A percentile compares a stretch with the other conserved stretches of the same genome.
Conservation (phyloP, 768 basidiomycete species). For the Rhodocollybia butyracea region DNA sequence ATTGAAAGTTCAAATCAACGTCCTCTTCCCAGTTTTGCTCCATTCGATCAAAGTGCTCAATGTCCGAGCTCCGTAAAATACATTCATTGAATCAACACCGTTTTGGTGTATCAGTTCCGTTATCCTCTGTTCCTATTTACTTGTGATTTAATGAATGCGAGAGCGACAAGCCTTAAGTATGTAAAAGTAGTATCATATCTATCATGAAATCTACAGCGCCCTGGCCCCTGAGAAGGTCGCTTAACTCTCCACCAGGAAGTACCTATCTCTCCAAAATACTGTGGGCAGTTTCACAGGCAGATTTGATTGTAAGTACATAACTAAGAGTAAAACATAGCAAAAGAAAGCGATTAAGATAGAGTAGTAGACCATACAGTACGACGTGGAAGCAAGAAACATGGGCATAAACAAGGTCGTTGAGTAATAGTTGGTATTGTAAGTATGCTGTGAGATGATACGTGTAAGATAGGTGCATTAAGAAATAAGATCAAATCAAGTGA, state of each 20-base stretch:
- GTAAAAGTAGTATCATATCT: background rate
- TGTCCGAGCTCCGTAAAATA: background rate
- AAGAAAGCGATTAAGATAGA: conserved; percentile 3
- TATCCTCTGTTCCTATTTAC: background rate
- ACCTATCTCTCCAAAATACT: too few species aligned
- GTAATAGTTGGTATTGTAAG: too few species aligned
- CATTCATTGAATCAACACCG: background rate
- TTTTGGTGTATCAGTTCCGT: background rate
- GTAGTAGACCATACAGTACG: conserved; percentile 1
- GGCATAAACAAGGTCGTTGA: too few species aligned
- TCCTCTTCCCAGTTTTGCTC: background rate
- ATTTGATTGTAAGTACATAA: too few species aligned
- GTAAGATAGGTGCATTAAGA: background rate
- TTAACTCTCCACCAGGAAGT: too few species aligned
- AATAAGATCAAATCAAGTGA: background rate
- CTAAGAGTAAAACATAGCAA: background rate
- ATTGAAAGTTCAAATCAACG: background rate
- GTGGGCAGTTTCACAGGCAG: too few species aligned
- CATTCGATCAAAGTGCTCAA: background rate
- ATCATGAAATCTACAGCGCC: conserved; percentile 1
- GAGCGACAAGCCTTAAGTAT: too few species aligned
- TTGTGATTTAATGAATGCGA: too few species aligned
- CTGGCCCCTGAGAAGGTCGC: too few species aligned
- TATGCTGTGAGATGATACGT: too few species aligned
- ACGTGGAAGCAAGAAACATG: background rate